phyloP scores from a whole-genome alignment of 2,329 filamentous ascomycete genomes.

The Sodiomyces alkalinus region DNA sequence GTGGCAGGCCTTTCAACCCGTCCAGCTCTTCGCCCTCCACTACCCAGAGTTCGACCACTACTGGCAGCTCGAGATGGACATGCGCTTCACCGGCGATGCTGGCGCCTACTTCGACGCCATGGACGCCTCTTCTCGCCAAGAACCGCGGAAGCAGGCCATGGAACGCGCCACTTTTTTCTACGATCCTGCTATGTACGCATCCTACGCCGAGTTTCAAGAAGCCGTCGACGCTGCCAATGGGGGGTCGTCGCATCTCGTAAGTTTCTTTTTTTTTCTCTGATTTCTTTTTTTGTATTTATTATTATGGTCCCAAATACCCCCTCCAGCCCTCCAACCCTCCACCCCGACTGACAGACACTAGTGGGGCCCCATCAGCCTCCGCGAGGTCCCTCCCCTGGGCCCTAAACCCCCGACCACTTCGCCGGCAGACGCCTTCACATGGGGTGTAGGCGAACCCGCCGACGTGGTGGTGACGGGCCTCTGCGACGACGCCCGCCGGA shows the following conservation, averaged over 20 bases:
- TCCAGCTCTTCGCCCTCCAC: conserved; percentile 47
- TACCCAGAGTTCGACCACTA: conserved; percentile 51
- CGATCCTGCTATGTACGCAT: conserved; percentile 52
- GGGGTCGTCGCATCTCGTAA: conserved; percentile 9
- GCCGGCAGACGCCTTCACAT: conserved; percentile 14
- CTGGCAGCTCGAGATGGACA: conserved; percentile 60
- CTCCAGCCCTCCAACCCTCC: too few relatives aligned
- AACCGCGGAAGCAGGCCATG: conserved; percentile 59
- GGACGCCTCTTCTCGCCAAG: conserved; percentile 47
- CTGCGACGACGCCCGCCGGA: conserved; percentile 13
- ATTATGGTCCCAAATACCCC: neutral
- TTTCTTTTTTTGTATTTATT: too few relatives aligned
- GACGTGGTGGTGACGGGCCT: conserved; percentile 15
- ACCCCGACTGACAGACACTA: too few relatives aligned
- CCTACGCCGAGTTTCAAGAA: conserved; percentile 55
- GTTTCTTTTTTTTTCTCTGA: too few relatives aligned
- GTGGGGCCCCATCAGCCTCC: conserved; percentile 15
- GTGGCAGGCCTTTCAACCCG: conserved; percentile 45
- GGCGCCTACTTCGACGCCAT: conserved; percentile 61
- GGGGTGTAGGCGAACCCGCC: conserved; percentile 19
- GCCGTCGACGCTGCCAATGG: conserved; percentile 33
- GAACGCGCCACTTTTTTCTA: conserved; percentile 66
- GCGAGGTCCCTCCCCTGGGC: conserved; percentile 15
- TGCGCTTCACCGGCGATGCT: conserved; percentile 48
- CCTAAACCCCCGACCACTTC: conserved; percentile 12